Conservation (phyloP, 169 alveolate genomes). For the Theileria orientalis region DNA sequence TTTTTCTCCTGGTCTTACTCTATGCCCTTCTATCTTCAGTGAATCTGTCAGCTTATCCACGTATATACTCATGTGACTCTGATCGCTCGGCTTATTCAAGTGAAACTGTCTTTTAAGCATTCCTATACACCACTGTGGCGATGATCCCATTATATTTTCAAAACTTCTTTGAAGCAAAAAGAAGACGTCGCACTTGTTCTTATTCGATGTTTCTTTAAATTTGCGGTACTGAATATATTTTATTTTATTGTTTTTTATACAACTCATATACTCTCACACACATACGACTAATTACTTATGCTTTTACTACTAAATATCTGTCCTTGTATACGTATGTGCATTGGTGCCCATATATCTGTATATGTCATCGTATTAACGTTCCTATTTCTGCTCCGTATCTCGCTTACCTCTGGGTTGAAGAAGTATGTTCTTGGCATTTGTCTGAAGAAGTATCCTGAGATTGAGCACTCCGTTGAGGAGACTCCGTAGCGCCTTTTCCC, state of each 20-base stretch:
- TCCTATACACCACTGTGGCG: constrained; percentile 62
- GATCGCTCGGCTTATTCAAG: constrained; percentile 50
- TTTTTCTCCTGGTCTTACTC: background rate
- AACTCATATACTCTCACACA: background rate
- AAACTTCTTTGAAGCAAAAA: constrained; percentile 27
- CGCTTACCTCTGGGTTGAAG: constrained; percentile 64
- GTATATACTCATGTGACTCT: constrained; percentile 24
- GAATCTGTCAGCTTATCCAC: constrained; percentile 57
- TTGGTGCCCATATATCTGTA: background rate
- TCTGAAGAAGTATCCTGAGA: constrained; percentile 84
- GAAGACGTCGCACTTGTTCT: constrained; percentile 15
- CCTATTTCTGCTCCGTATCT: too few species aligned
- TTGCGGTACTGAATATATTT: constrained; percentile 14
- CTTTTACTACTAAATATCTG: too few species aligned
- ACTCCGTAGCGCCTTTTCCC: constrained; percentile 75
- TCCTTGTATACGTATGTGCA: too few species aligned
- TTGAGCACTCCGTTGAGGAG: constrained; percentile 84
- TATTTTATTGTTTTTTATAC: background rate
- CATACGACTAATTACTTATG: too few species aligned
- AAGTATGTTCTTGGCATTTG: constrained; percentile 82
- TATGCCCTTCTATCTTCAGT: constrained; percentile 36
- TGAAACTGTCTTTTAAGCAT: constrained; percentile 58
- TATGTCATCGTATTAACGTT: too few species aligned
- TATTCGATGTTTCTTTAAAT: background rate
- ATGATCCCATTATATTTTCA: constrained; percentile 31